These are phyloP conservation scores for Firmiana major DNA, from an alignment of 345 rosid genomes.

Conservation along the genomic window DNA sequence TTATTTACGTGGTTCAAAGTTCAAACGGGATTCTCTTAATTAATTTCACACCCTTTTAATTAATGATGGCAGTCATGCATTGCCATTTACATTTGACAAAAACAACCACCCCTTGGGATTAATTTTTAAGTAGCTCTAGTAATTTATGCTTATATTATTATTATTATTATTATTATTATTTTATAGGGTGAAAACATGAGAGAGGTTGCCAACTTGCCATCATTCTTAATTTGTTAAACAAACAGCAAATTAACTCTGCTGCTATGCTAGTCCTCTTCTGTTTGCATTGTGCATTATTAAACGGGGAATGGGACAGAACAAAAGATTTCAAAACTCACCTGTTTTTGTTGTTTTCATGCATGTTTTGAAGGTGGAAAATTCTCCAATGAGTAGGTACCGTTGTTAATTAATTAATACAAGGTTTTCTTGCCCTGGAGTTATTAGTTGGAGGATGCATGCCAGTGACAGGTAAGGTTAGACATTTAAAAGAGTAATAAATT, in stretches of 20 bases:
- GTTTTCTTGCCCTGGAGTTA: not conserved
- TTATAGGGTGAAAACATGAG: not conserved
- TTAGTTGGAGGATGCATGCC: not conserved
- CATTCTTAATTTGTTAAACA: conserved; percentile 11
- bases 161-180: not conserved
- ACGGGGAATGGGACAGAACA: not conserved
- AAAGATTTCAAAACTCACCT: not conserved
- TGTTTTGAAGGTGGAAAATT: not conserved
- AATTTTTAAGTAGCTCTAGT: not conserved
- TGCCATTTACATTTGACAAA: not conserved
- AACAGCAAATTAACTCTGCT: not conserved
- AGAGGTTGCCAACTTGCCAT: conserved; percentile 15
- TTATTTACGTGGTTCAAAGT: too few relatives aligned
- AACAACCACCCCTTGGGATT: too few relatives aligned
- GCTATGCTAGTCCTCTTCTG: conserved; percentile 7
- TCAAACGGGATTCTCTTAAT: too few relatives aligned
- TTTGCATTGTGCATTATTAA: not conserved
- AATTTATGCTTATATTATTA: too few relatives aligned
- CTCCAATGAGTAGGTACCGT: not conserved
- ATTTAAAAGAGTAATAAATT: too few relatives aligned
- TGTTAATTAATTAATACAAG: not conserved
- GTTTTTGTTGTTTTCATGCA: not conserved
- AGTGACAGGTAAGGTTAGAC: too few relatives aligned
- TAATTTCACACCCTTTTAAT: too few relatives aligned
- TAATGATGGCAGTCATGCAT: not conserved